These are phyloP conservation scores for Blastocystis sp. DNA, from an alignment of 352 stramenopile species.

Conservation along the genomic window DNA sequence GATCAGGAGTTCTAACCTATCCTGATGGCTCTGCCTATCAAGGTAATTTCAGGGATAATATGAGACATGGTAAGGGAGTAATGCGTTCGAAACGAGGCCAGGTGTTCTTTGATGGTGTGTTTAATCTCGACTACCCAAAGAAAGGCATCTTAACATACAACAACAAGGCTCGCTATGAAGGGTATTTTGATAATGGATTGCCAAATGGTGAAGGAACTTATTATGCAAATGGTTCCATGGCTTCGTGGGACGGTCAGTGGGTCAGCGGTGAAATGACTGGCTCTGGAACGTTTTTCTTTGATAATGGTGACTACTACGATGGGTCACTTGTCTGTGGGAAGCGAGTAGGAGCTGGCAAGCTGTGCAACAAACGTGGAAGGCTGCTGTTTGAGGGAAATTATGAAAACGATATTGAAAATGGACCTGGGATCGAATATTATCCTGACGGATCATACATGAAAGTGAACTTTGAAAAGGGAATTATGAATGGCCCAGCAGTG, in stretches of 20 bases:
- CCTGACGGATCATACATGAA: background rate
- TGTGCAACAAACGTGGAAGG: background rate
- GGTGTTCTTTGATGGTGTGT: background rate
- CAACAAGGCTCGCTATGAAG: constrained; percentile 33
- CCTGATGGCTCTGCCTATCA: constrained; percentile 3
- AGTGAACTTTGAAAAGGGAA: background rate
- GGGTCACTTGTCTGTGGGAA: background rate
- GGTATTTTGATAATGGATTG: background rate
- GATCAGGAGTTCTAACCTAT: background rate
- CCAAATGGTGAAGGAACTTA: constrained; percentile 19
- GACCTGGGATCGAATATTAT: background rate
- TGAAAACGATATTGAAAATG: background rate
- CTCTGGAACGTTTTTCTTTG: constrained; percentile 27
- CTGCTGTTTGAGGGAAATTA: background rate
- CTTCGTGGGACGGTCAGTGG: constrained; percentile 19
- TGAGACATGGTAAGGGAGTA: background rate
- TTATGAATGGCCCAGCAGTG: background rate
- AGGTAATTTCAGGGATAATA: background rate
- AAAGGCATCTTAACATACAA: constrained; percentile 2
- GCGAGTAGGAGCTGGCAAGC: background rate
- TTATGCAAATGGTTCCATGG: background rate
- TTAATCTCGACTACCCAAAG: background rate
- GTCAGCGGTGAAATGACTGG: background rate
- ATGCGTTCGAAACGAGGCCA: background rate
- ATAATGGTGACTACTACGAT: constrained; percentile 37